phyloP scores from a whole-genome alignment of 345 rosid genomes.

The Eucalyptus lansdowneana region DNA sequence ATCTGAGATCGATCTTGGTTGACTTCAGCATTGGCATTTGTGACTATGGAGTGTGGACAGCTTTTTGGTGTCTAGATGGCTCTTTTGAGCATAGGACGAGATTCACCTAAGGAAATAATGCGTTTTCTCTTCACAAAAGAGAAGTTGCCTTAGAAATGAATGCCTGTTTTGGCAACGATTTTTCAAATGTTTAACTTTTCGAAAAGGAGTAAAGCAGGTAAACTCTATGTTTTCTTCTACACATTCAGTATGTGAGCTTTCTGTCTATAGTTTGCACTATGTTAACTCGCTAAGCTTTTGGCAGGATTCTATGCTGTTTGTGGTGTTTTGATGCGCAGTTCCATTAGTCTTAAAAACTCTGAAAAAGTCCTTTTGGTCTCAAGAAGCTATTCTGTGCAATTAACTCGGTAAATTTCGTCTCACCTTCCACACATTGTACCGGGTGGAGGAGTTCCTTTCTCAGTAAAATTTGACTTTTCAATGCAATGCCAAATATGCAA shows the following conservation, averaged over 20 bases:
- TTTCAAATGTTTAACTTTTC: constrained; percentile 2
- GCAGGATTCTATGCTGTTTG: too few relatives aligned
- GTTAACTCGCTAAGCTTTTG: not conserved
- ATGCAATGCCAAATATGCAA: too few relatives aligned
- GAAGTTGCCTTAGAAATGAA: constrained; percentile 4
- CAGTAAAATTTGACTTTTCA: too few relatives aligned
- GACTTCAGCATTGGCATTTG: not conserved
- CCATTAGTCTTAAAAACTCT: not conserved
- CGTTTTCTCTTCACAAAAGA: not conserved
- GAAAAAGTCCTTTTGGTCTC: constrained; percentile 10
- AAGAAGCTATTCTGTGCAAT: constrained; percentile 4
- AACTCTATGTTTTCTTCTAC: not conserved
- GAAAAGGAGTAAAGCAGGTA: constrained; percentile 22
- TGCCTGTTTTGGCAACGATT: constrained; percentile 8
- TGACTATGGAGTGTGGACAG: not conserved
- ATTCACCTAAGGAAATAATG: not conserved
- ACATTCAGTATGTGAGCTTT: too few relatives aligned
- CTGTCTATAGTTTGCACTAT: too few relatives aligned
- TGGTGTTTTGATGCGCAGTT: too few relatives aligned
- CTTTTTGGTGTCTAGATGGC: not conserved
- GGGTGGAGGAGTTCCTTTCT: not conserved
- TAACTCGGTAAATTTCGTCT: not conserved
- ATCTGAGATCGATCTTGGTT: not conserved
- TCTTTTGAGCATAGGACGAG: not conserved
- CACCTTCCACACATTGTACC: not conserved